Base-by-base conservation (phyloP, 495 filamentous ascomycete species). In the Diplogelasinospora grovesii region DNA sequence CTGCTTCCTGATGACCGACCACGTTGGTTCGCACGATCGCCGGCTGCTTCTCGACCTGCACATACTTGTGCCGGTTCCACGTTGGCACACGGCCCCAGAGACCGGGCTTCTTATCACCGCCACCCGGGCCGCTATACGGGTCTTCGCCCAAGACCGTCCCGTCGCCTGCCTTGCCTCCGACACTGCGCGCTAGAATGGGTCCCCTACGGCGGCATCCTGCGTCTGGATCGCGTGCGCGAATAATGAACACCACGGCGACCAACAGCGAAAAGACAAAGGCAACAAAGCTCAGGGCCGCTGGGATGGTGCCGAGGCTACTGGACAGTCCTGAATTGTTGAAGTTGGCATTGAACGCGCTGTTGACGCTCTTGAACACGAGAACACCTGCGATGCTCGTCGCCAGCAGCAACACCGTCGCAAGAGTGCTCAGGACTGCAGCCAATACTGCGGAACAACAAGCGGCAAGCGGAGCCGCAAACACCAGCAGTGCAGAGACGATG, bases 31-130 rank as follows among this genome's bases (percentile, higher is more conserved):
- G 39, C 11, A 39, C 21, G 11, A 53, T 28, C 11, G 41, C 39
- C 14, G 30, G 48, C 24, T 61, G 57, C 31, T 52, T 50, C 29
- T 64, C 60, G 32, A 66, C 38, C 42, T 58, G 56, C 8, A 53
- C 52, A 25, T 68, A 68, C 33, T 54, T 59, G 41, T 61, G 61
- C 3, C 43, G 50, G 8, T 39, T 34, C 42, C 47, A 52, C n/a
- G 49, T 49, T 0, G 49, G 52, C 4, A 60, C 24, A 4, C 47
- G 46, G 15, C 30, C 35, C 15, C 56, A 37, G 1, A 41, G 32
- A 2, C 36, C 38, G 31, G 25, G 34, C 33, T 38, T 41, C 30
- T 38, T n/a, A 4, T 16, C 22, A 24, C 26, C 6, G 26, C 20
- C 26, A n/a, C 42, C n/a, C 33, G 30, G 23, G 20, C 36, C 26